Conservation (phyloP, 495 filamentous ascomycete genomes). For the Neurospora sp. region DNA sequence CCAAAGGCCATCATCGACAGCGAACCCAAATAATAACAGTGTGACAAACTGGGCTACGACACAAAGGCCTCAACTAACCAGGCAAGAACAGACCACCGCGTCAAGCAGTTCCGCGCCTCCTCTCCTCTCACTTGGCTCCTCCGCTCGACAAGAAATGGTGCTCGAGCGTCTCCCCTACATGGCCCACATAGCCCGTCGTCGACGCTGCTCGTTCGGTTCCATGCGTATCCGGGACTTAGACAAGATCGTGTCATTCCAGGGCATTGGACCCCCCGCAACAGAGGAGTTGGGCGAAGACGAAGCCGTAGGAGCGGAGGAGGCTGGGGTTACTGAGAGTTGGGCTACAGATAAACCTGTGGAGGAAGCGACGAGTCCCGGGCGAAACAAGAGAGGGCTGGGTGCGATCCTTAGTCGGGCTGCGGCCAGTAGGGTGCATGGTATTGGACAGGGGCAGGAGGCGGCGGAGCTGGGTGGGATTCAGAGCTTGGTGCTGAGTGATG, state of each 20-base stretch:
- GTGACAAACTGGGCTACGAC: conserved; percentile 26
- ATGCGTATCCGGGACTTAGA: conserved; percentile 44
- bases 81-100: conserved; percentile 4
- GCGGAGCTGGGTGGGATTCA: conserved; percentile 38
- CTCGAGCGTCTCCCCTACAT: conserved; percentile 82
- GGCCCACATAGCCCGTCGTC: conserved; percentile 46
- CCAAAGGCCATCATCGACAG: conserved; percentile 19
- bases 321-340: conserved; percentile 36
- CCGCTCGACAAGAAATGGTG: conserved; percentile 62
- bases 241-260: conserved; percentile 56
- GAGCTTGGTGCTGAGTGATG: conserved; percentile 74
- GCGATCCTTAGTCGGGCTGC: conserved; percentile 17
- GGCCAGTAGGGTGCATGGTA: conserved; percentile 8
- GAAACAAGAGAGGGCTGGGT: conserved; percentile 15
- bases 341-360: conserved; percentile 47
- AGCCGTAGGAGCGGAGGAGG: conserved; percentile 37
- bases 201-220: conserved; percentile 17
- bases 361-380: conserved; percentile 30
- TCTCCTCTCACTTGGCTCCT: conserved; percentile 42
- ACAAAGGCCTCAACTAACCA: not conserved
- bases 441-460: conserved; percentile 10
- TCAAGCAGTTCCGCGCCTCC: conserved; percentile 15
- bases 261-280: conserved; percentile 33
- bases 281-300: conserved; percentile 6
- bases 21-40: conserved; percentile 6